Conservation (phyloP, 169 alveolate species). For the Plasmodium reichenowi region DNA sequence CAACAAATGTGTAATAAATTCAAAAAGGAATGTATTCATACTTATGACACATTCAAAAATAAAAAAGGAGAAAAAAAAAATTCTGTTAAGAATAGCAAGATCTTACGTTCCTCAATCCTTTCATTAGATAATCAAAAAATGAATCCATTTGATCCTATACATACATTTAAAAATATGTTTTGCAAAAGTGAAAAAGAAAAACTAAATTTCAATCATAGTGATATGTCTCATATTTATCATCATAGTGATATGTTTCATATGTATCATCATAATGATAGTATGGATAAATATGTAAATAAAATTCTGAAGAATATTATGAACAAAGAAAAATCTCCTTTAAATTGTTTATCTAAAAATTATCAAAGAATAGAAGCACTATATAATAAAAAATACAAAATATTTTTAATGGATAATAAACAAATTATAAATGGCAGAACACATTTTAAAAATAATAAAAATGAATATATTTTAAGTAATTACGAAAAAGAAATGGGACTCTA, state of each 20-base stretch:
- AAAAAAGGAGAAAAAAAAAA: too few relatives aligned
- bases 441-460: conserved; percentile 35
- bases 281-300: conserved; percentile 43
- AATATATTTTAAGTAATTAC: conserved; percentile 5
- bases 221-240: background rate
- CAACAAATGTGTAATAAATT: background rate
- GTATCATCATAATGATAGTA: conserved; percentile 6
- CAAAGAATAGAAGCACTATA: conserved; percentile 66
- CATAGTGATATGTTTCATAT: conserved; percentile 1
- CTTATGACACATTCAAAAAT: too few relatives aligned
- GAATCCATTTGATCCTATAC: too few relatives aligned
- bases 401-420: conserved; percentile 27
- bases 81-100: too few relatives aligned
- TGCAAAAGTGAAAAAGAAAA: too few relatives aligned
- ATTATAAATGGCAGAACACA: conserved; percentile 1
- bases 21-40: too few relatives aligned
- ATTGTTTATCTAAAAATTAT: conserved; percentile 48
- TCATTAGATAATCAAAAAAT: too few relatives aligned
- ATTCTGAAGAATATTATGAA: conserved; percentile 46
- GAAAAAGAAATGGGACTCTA: background rate
- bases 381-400: conserved; percentile 45
- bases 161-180: conserved; percentile 19
- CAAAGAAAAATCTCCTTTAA: conserved; percentile 44
- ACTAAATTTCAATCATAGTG: too few relatives aligned
- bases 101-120: too few relatives aligned